Conservation (phyloP, 108 stramenopile species). For the Nitzschia putrida region DNA sequence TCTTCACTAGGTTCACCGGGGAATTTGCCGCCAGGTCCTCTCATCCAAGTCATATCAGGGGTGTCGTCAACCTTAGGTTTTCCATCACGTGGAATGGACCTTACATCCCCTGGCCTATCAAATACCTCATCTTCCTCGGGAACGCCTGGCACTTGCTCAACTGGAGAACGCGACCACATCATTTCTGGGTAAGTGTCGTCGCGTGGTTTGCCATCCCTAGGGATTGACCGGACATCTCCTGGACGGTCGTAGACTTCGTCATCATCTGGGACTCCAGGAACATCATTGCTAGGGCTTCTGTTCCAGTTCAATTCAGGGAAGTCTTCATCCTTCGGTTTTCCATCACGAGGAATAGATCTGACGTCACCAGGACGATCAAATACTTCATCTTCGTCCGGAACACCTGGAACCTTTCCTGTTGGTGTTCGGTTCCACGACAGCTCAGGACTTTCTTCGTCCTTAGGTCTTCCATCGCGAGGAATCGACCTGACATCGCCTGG, state of each 20-base stretch:
- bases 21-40: conserved; percentile 3
- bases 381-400: conserved; percentile 27
- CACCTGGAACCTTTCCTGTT: background rate
- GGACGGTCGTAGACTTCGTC: conserved; percentile 32
- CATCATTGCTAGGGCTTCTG: background rate
- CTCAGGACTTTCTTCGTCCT: conserved; percentile 9
- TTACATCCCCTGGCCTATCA: conserved; percentile 32
- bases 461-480: conserved; percentile 24
- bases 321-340: conserved; percentile 26
- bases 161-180: conserved; percentile 11
- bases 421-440: conserved; percentile 15
- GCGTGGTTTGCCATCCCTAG: conserved; percentile 27
- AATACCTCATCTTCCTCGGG: conserved; percentile 20
- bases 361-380: conserved; percentile 33
- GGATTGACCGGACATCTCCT: conserved; percentile 30
- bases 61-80: conserved; percentile 19
- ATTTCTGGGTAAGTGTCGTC: conserved; percentile 24
- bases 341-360: conserved; percentile 33
- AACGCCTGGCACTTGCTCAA: conserved; percentile 1
- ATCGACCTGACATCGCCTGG: conserved; percentile 11
- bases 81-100: conserved; percentile 39
- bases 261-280: conserved; percentile 29
- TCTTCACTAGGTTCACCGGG: conserved; percentile 17
- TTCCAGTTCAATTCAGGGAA: conserved; percentile 30
- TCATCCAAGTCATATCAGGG: conserved; percentile 22